Evolutionary conservation across 2,329 filamentous ascomycete genomes (phyloP), one percentile per base, ranked within the genome.

Genomic region (Penicillium sp.): DNA sequence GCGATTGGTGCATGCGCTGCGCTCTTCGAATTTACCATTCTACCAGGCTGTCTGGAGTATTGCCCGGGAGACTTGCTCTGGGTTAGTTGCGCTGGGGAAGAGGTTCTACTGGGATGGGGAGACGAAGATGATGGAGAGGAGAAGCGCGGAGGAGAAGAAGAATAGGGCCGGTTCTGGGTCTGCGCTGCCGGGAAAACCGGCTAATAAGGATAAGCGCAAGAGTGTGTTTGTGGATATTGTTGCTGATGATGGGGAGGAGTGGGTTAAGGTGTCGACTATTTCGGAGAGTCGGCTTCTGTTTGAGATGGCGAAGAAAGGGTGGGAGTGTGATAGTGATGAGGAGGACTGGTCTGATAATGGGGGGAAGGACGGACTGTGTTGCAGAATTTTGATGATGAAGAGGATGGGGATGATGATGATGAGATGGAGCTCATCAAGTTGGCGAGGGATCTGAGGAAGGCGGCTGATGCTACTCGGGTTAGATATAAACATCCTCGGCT

Each of bases 231-330:
- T 87, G 3, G 84, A 88, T 67, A 79, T 86, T 38, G 79, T 88
- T 22, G 77, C 81, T 1, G 73, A 81, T 48, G 77, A 81, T 63
- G 84, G 84, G 10, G 68, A 76, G 49, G 77, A 82, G 59, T 88
- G 84, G 85, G 77, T 84, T 46, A 87, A 87, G 64, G 79, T 88
- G 1, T 86, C 81, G 4, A 84, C 82, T 4, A 72, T 85, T 19
- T 84, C 81, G 0, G 79, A 85, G 55, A 81, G 77, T 50, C 75
- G 83, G 43, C 69, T 88, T 27, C 67, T 87, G 14, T 84, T 84
- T 61, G 84, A 88, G 57, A 76, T 87, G 55, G 84, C 85, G 3
- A 85, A 86, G 64, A 77, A 83, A 50, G 83, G 84, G 10, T 86
- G 82, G 78, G 79, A 81, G 56, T 67, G 65, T 36, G 73, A 71